Conservation (phyloP, 2,329 filamentous ascomycete species). For the Leptographium radiaticola region DNA sequence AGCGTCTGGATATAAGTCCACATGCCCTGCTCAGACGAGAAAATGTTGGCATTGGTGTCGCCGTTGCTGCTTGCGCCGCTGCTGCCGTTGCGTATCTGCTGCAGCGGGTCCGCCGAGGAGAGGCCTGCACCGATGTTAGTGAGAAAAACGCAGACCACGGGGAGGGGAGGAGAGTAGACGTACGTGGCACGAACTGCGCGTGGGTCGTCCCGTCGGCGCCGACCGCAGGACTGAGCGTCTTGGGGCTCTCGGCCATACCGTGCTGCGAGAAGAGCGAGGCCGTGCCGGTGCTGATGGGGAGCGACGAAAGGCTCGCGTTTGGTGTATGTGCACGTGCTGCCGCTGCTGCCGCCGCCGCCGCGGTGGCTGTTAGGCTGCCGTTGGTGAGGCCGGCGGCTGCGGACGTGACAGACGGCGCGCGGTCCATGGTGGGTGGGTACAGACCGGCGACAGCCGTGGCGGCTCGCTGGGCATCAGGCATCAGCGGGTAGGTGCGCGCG, state of each 20-base stretch:
- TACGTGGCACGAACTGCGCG: slow-evolving; percentile 35
- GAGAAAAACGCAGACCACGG: background rate
- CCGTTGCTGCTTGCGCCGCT: slow-evolving; percentile 27
- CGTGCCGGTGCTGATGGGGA: slow-evolving; percentile 31
- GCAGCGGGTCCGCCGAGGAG: background rate
- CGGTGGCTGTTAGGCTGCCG: slow-evolving; percentile 18
- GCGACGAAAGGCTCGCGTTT: slow-evolving; percentile 35
- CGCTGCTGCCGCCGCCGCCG: background rate
- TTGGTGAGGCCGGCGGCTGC: slow-evolving; percentile 37
- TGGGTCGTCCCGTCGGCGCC: background rate
- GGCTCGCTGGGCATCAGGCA: slow-evolving; percentile 20
- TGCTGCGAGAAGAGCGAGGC: slow-evolving; percentile 54
- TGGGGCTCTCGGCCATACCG: slow-evolving; percentile 75
- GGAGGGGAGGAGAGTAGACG: slow-evolving; percentile 12
- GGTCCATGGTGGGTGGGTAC: slow-evolving; percentile 48
- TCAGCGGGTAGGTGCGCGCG: slow-evolving; percentile 66
- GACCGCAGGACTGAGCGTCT: slow-evolving; percentile 55
- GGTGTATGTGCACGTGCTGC: slow-evolving; percentile 25
- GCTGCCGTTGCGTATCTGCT: background rate
- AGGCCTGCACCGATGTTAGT: background rate
- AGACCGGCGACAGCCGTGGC: slow-evolving; percentile 37
- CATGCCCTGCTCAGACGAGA: slow-evolving; percentile 49
- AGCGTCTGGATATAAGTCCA: slow-evolving; percentile 62
- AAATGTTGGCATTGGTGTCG: slow-evolving; percentile 54
- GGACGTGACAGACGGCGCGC: slow-evolving; percentile 38